These are phyloP conservation scores for Themeda triandra DNA, from an alignment of 176 grass and related monocot genomes.

Conservation along the genomic window DNA sequence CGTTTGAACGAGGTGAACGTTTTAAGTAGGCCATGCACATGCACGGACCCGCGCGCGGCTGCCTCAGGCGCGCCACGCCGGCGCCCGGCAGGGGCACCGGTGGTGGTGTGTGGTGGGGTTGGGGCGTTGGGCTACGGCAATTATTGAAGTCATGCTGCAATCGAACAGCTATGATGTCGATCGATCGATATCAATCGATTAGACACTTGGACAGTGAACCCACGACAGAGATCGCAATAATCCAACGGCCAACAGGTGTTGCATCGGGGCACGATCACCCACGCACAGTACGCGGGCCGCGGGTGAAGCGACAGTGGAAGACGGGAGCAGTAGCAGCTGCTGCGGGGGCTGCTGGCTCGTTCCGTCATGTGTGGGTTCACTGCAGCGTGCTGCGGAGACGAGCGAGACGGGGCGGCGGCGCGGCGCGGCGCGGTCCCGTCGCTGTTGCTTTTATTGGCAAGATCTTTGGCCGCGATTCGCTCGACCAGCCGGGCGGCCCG, in stretches of 20 bases:
- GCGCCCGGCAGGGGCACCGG: not conserved
- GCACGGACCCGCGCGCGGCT: too few relatives aligned
- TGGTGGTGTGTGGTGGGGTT: not conserved
- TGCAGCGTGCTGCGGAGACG: not conserved
- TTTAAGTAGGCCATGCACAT: not conserved
- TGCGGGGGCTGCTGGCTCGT: not conserved
- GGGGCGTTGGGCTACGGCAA: not conserved
- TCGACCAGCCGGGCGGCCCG: not conserved
- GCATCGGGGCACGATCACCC: not conserved
- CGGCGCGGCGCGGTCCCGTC: slow-evolving; percentile 28
- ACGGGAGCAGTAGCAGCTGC: not conserved
- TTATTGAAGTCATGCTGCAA: slow-evolving; percentile 17
- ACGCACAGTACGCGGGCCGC: not conserved
- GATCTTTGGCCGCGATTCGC: slow-evolving; percentile 39
- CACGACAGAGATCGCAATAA: not conserved
- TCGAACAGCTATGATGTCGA: not conserved
- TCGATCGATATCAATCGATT: too few relatives aligned
- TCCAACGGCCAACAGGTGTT: slow-evolving; percentile 4
- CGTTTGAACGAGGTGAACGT: not conserved
- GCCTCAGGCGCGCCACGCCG: too few relatives aligned
- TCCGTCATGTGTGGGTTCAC: not conserved
- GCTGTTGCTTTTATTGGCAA: slow-evolving; percentile 34
- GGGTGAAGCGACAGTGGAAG: not conserved
- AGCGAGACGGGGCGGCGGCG: not conserved
- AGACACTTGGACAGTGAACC: too few relatives aligned